These are phyloP conservation scores for Hibiscus mutabilis DNA, from an alignment of 345 rosid genomes.

Conservation along the genomic window DNA sequence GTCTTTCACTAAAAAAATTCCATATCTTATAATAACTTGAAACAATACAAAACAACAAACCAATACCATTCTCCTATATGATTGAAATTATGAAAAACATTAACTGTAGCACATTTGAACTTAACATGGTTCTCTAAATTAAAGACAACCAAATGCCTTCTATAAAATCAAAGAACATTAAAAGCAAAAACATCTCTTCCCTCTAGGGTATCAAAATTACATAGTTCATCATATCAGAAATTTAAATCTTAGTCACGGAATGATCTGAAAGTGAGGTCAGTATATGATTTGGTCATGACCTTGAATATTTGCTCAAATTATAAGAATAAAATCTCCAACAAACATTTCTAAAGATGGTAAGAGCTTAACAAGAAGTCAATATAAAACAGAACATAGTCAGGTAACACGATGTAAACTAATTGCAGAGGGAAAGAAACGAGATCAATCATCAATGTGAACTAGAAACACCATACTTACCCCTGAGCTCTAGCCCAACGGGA, in stretches of 20 bases:
- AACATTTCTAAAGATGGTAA: constrained; percentile 3
- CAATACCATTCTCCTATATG: background rate
- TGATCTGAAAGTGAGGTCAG: background rate
- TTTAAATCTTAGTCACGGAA: background rate
- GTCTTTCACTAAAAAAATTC: background rate
- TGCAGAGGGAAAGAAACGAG: background rate
- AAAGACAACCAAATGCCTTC: background rate
- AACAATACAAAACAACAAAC: background rate
- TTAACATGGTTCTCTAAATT: background rate
- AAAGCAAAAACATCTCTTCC: background rate
- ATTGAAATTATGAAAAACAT: background rate
- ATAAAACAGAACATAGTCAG: background rate
- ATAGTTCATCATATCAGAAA: background rate
- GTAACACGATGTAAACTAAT: constrained; percentile 4
- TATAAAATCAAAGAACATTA: background rate
- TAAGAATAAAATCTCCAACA: background rate
- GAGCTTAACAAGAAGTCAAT: background rate
- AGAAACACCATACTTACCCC: constrained; percentile 38
- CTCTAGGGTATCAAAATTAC: background rate
- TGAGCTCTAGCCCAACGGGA: constrained; percentile 80
- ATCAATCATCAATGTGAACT: background rate
- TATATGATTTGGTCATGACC: background rate
- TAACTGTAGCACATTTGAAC: background rate
- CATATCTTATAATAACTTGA: background rate
- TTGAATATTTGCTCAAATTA: background rate